Evolutionary conservation across 306 rosid species (phyloP).

Genomic region (Trifolium dubium): DNA sequence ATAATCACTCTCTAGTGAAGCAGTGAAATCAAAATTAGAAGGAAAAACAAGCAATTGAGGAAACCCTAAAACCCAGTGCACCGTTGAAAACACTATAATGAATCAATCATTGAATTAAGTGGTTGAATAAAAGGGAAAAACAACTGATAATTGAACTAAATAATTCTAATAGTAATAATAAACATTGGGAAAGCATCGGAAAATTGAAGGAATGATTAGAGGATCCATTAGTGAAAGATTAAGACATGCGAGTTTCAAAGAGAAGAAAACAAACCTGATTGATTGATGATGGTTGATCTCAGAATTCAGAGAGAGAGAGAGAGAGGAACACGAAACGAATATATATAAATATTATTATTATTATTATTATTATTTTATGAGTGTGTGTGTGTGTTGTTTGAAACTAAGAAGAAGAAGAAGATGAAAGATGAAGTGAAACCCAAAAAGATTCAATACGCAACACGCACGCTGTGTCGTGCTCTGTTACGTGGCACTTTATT

Average conservation of each 20-base stretch:
- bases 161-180: background rate
- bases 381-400: background rate
- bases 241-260: background rate
- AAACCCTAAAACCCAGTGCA: constrained; percentile 33
- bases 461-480: background rate
- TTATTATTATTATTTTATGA: background rate
- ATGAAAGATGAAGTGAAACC: background rate
- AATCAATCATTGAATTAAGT: background rate
- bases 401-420: too few relatives aligned
- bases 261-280: constrained; percentile 30
- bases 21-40: constrained; percentile 18
- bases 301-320: constrained; percentile 1
- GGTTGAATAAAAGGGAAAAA: background rate
- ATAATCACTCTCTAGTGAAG: background rate
- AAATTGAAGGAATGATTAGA: background rate
- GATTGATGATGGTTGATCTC: constrained; percentile 43
- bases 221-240: constrained; percentile 1
- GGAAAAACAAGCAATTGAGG: background rate
- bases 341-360: background rate
- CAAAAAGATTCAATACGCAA: background rate
- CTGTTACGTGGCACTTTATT: background rate
- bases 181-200: constrained; percentile 18
- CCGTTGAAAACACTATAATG: background rate
- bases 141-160: constrained; percentile 14
- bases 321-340: background rate